Evolutionary conservation across 768 basidiomycete genomes (phyloP), one percentile per base, ranked within the genome.

Genomic region (Melanogaster broomeanus): DNA sequence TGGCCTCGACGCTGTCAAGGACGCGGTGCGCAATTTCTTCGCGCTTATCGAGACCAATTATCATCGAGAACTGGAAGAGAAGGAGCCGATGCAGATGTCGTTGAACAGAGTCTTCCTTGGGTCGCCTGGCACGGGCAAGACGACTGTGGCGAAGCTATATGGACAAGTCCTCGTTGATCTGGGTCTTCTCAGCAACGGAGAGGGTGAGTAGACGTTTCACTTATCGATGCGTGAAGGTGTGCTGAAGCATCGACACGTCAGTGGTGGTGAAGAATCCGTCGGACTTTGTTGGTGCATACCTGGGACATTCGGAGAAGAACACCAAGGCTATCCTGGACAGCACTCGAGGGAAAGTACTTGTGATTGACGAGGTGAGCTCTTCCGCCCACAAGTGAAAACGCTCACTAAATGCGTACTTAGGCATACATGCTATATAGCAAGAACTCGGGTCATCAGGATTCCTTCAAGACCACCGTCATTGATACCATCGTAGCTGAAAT

Each of bases 401-500:
- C 47, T 35, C 19, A 6, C 13, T 53, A 3, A 15, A 24, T 30
- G 38, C 15, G 7, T 33, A 21, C 24, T 7, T 54, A 84, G 84
- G 84, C 83, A 9, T 86, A 80, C 56, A 84, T 84, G 82, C 68
- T 88, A 7, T 83, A 86, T 53, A 72, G 74, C n/a, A 62, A 66
- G 10, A 66, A 66, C 6, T 35, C 48, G 31, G 70, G 69, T 19
- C 35, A 61, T 9, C 68, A 57, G 15, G 84, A 88, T 55, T 63
- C 72, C 0, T 87, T 69, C 66, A 87, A 86, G 55, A 84, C 82
- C 2, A 76, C 84, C 0, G 87, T 88, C 37, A 85, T 88, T 25
- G 87, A 88, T 59, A 87, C 86, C 0, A 79, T 88, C 25, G 86
- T 88, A 0, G 87, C 87, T 0, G 87, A 88, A 63, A 79, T 88